Evolutionary conservation across 225 moss, liverwort and hornwort genomes (phyloP).

Genomic region (Lunularia cruciata): DNA sequence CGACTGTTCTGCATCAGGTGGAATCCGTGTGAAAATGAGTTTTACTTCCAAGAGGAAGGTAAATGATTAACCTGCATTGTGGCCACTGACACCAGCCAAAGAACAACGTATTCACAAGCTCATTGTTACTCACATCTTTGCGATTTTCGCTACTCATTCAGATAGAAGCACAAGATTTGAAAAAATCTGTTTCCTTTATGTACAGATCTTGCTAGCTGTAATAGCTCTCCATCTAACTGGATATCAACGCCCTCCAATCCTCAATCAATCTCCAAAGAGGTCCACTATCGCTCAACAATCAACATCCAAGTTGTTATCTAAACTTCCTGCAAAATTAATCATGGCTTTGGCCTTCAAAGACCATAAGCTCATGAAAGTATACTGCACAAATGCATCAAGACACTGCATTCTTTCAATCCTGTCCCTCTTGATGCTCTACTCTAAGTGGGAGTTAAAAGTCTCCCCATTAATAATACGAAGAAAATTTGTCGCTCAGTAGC

Average conservation of each 20-base stretch:
- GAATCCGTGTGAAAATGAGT: too few relatives aligned
- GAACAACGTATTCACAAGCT: too few relatives aligned
- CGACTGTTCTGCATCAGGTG: too few relatives aligned
- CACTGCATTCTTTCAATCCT: too few relatives aligned
- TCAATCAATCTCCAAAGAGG: too few relatives aligned
- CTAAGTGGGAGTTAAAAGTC: slow-evolving; percentile 9
- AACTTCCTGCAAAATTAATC: slow-evolving; percentile 39
- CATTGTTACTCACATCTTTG: too few relatives aligned
- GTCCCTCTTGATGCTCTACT: slow-evolving; percentile 6
- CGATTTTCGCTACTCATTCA: too few relatives aligned
- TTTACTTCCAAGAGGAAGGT: too few relatives aligned
- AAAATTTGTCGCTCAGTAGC: background rate
- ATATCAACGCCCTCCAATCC: background rate
- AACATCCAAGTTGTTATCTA: slow-evolving; percentile 11
- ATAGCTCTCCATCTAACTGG: background rate
- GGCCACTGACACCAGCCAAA: too few relatives aligned
- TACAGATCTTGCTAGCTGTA: slow-evolving; percentile 14
- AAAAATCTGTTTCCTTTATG: slow-evolving; percentile 15
- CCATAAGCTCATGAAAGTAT: slow-evolving; percentile 31
- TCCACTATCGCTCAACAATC: background rate
- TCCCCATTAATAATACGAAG: slow-evolving; percentile 5
- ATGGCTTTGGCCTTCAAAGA: slow-evolving; percentile 28
- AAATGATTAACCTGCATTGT: too few relatives aligned
- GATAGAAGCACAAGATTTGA: too few relatives aligned
- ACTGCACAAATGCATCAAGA: slow-evolving; percentile 33